Evolutionary conservation across 2,329 filamentous ascomycete genomes (phyloP).

Genomic region (Scedosporium dehoogii): DNA sequence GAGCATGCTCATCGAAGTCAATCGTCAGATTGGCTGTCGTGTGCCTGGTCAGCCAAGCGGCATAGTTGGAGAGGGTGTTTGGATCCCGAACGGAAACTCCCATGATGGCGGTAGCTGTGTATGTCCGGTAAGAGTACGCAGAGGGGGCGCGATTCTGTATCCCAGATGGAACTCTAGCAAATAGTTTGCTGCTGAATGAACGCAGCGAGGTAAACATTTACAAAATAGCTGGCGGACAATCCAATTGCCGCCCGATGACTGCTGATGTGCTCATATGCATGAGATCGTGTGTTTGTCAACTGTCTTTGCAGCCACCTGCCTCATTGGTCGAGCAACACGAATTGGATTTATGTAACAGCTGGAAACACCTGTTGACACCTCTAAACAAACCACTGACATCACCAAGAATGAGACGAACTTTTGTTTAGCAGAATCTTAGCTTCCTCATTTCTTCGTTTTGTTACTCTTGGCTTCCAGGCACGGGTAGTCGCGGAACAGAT

Average conservation of each 20-base stretch:
- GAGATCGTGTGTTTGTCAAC: neutral
- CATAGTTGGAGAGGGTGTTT: constrained; percentile 87
- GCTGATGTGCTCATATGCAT: neutral
- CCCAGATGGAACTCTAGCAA: neutral
- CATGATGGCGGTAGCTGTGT: neutral
- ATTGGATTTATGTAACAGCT: neutral
- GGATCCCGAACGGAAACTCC: constrained; percentile 53
- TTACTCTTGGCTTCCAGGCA: no score
- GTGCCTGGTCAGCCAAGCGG: constrained; percentile 75
- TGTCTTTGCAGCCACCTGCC: neutral
- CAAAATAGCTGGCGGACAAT: neutral
- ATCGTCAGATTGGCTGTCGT: constrained; percentile 73
- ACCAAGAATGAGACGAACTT: neutral
- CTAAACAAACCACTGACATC: neutral
- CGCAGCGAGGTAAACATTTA: neutral
- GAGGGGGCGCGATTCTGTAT: neutral
- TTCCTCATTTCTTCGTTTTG: no score
- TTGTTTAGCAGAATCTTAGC: no score
- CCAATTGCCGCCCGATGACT: neutral
- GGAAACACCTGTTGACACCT: neutral
- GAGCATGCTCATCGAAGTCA: constrained; percentile 68
- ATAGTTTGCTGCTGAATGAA: neutral
- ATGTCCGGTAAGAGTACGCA: neutral
- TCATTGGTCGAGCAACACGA: neutral
- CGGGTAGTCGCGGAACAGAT: no score